A percentile compares a stretch with the other conserved stretches of the same genome.
phyloP scores from a whole-genome alignment of 164 flowering plant genomes.

The Pachysandra terminalis region DNA sequence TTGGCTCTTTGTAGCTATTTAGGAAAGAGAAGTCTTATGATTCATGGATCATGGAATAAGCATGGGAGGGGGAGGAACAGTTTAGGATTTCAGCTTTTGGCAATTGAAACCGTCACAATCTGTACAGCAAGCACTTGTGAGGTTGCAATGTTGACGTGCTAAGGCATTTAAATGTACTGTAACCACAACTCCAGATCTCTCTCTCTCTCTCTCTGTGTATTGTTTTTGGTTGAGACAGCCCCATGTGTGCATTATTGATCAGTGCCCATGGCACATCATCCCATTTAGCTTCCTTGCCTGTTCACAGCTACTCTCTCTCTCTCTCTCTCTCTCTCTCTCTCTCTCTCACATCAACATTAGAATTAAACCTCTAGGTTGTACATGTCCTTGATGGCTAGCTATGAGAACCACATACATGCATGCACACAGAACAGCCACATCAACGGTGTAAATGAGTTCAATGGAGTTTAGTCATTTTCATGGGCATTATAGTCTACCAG shows the following conservation, averaged over 20 bases:
- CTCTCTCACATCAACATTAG: too few species aligned
- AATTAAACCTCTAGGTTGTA: too few species aligned
- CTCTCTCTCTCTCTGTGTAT: slow-evolving; percentile 3
- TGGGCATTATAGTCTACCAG: too few species aligned
- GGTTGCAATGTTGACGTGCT: slow-evolving; percentile 30
- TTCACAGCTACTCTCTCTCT: neutral
- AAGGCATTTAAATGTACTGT: slow-evolving; percentile 31
- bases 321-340: too few species aligned
- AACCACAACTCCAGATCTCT: slow-evolving; percentile 1
- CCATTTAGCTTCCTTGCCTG: neutral
- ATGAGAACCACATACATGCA: too few species aligned
- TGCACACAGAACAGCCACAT: too few species aligned
- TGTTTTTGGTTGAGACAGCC: slow-evolving; percentile 19
- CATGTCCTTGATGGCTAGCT: too few species aligned
- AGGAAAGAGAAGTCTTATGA: neutral
- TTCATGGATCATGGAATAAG: neutral
- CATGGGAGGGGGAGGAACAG: neutral
- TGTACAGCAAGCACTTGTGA: slow-evolving; percentile 34
- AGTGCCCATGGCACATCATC: slow-evolving; percentile 5
- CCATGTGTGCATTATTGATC: slow-evolving; percentile 55
- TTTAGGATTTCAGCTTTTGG: slow-evolving; percentile 19
- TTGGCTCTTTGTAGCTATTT: neutral
- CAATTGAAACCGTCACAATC: slow-evolving; percentile 40
- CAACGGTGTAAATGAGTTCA: too few species aligned
- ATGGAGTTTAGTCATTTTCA: too few species aligned